Conservation (phyloP, 2,329 filamentous ascomycete species). For the Leptodontidium sp. region DNA sequence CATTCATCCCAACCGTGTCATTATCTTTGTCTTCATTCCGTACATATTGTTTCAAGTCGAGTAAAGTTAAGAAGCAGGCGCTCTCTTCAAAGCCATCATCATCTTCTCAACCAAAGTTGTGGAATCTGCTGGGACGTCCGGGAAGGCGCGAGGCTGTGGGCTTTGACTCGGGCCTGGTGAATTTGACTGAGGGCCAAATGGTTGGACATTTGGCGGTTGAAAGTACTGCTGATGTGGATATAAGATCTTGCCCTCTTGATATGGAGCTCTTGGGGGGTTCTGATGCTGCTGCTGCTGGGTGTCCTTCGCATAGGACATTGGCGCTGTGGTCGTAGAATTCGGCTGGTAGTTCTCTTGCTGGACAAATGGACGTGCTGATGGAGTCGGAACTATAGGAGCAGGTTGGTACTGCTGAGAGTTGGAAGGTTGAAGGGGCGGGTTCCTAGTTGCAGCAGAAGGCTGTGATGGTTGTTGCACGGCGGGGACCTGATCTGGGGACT, state of each 20-base stretch:
- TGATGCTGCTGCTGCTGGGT: slow-evolving; percentile 15
- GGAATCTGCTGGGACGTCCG: slow-evolving; percentile 46
- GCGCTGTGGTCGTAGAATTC: background rate
- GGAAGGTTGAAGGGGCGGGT: background rate
- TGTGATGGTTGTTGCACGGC: slow-evolving; percentile 6
- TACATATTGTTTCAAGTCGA: slow-evolving; percentile 1
- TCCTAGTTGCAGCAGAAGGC: background rate
- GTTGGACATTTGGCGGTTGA: slow-evolving; percentile 16
- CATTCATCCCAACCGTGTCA: background rate
- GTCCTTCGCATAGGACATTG: background rate
- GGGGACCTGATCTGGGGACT: slow-evolving; percentile 6
- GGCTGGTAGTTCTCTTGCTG: slow-evolving; percentile 23
- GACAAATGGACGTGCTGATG: background rate
- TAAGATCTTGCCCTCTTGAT: background rate
- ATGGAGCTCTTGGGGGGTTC: background rate
- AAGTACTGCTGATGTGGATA: slow-evolving; percentile 26
- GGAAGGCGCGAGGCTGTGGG: slow-evolving; percentile 36
- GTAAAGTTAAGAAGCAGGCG: slow-evolving; percentile 17
- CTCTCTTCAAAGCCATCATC: slow-evolving; percentile 58
- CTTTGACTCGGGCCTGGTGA: slow-evolving; percentile 15
- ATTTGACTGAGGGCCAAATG: slow-evolving; percentile 18
- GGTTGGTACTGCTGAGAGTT: slow-evolving; percentile 14
- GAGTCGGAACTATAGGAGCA: background rate
- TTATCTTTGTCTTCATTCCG: slow-evolving; percentile 20
- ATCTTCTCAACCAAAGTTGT: slow-evolving; percentile 59